Conservation (phyloP, 441 rosid species). For the Daphne laureola region DNA sequence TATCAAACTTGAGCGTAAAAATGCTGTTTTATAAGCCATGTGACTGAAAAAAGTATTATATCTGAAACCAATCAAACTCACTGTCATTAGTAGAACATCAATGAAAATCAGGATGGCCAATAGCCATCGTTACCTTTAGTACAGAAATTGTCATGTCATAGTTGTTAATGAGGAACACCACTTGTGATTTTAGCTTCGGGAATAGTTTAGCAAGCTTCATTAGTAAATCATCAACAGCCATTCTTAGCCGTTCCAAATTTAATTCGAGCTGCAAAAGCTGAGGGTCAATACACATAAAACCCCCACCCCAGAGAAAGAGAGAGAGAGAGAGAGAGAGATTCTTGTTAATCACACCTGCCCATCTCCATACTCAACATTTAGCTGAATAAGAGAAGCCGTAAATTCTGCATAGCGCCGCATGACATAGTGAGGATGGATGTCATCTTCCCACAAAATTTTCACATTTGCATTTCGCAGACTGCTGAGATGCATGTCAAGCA, state of each 20-base stretch:
- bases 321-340: neutral
- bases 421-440: conserved; percentile 97
- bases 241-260: conserved; percentile 91
- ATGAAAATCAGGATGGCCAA: neutral
- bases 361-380: conserved; percentile 92
- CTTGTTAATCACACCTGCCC: conserved; percentile 65
- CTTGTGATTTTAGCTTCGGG: conserved; percentile 68
- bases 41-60: neutral
- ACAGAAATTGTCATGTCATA: conserved; percentile 96
- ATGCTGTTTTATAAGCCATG: too few species aligned
- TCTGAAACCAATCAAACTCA: neutral
- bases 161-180: conserved; percentile 91
- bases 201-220: conserved; percentile 80
- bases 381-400: conserved; percentile 93
- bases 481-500: conserved; percentile 85
- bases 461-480: conserved; percentile 90
- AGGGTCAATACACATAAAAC: neutral
- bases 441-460: conserved; percentile 96
- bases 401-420: conserved; percentile 99
- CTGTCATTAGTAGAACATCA: conserved; percentile 1
- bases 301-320: neutral
- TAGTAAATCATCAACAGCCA: conserved; percentile 89
- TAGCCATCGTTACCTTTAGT: conserved; percentile 43
- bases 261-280: conserved; percentile 74
- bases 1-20: neutral